These are phyloP conservation scores for Ganoderma resinaceum DNA, from an alignment of 1,284 basidiomycete genomes.

Conservation along the genomic window DNA sequence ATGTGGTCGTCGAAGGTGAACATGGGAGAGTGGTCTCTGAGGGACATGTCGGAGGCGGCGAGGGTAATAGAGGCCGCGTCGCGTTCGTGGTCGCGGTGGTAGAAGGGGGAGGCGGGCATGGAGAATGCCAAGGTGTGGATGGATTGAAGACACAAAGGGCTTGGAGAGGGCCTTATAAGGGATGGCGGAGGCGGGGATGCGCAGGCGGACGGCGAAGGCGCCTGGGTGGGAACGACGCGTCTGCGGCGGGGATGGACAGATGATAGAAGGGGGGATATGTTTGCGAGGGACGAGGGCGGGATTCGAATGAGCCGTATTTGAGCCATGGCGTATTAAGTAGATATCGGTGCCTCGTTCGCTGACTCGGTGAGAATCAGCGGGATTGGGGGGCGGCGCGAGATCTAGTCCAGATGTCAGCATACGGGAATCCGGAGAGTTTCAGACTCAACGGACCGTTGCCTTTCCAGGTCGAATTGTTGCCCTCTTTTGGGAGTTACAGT, in stretches of 20 bases:
- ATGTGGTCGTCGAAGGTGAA: conserved; percentile 57
- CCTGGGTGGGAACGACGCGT: conserved; percentile 29
- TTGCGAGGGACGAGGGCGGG: conserved; percentile 29
- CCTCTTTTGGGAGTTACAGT: conserved; percentile 29
- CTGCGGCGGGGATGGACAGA: conserved; percentile 28
- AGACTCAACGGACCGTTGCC: conserved; percentile 25
- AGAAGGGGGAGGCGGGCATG: conserved; percentile 39
- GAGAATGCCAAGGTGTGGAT: conserved; percentile 34
- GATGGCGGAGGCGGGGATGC: conserved; percentile 33
- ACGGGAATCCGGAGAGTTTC: conserved; percentile 32
- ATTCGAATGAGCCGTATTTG: conserved; percentile 31
- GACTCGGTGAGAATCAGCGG: conserved; percentile 33
- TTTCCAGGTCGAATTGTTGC: conserved; percentile 27
- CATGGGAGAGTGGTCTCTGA: conserved; percentile 51
- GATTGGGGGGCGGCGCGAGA: conserved; percentile 30
- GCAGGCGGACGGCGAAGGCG: conserved; percentile 30
- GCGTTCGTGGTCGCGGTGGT: conserved; percentile 42
- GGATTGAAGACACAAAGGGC: conserved; percentile 33
- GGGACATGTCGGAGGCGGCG: conserved; percentile 45
- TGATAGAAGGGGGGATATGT: conserved; percentile 31
- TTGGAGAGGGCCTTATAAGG: conserved; percentile 34
- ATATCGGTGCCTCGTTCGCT: conserved; percentile 30
- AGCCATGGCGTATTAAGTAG: conserved; percentile 33
- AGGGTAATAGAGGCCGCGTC: conserved; percentile 39
- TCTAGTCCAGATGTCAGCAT: conserved; percentile 26